Base-by-base conservation (phyloP, 2,329 filamentous ascomycete species). In the Diaporthe sp. region DNA sequence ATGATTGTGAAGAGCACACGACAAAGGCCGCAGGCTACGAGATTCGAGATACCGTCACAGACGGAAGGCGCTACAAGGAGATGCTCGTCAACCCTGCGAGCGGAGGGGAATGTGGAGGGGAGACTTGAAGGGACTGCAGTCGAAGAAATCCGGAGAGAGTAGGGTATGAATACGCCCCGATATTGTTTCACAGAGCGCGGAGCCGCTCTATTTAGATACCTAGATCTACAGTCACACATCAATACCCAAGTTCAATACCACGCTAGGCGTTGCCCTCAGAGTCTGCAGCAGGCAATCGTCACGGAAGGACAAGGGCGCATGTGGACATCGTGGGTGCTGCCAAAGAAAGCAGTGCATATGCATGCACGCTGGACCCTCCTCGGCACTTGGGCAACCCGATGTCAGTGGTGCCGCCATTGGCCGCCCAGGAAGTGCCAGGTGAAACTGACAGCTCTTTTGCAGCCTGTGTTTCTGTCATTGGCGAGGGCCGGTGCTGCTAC, bases 1-100 rank as follows among this genome's bases (percentile, higher is more conserved):
- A 89, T 88, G 77, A 65, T 80, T 77, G 71, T 80, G 80, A 19
- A 31, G 19, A 31, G 31, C 39, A 25, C n/a, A 34, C 28, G 37
- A 53, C 19, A n/a, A 22, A 28, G 22, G 39, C 39, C 46, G 46
- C 49, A 37, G 17, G 39, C 37, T 44, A 9, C 34, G 31, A 13
- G 13, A 15, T 44, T 6, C 15, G 37, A 25, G 6, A 31, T 57
- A 15, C 49, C 39, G 46, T 42, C 55, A 19, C 39, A 57, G 71
- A 73, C 28, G 31, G 49, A 10, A 65, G 58, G 34, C 13, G 17
- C 49, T 73, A 28, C 51, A n/a, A 69, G n/a, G 49, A 55, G 25
- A 31, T 69, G 65, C 65, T 69, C 46, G 49, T 55, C 49, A 42
- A 53, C 34, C 37, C 58, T 65, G 58, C 25, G 49, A 46, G 51